These are phyloP conservation scores for Scheffersomyces segobiensis DNA, from an alignment of 1,139 yeast species.

Conservation along the genomic window DNA sequence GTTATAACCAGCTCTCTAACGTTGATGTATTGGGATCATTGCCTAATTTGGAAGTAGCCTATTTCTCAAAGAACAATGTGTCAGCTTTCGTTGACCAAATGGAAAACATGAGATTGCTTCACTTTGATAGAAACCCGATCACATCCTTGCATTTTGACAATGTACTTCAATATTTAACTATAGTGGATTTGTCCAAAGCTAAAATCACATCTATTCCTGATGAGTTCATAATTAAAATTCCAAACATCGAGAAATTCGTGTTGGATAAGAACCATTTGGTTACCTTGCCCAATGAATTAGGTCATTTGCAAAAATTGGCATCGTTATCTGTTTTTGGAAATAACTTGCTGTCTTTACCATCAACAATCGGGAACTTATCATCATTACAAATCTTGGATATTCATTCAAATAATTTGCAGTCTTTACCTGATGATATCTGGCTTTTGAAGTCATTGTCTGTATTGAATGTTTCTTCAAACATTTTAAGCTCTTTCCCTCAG, in stretches of 20 bases:
- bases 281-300: conserved; percentile 70
- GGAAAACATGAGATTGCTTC: conserved; percentile 53
- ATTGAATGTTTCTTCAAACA: conserved; percentile 80
- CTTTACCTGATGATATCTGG: conserved; percentile 71
- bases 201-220: conserved; percentile 74
- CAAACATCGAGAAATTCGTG: conserved; percentile 70
- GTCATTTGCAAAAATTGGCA: conserved; percentile 56
- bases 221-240: conserved; percentile 60
- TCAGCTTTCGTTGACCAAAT: conserved; percentile 67
- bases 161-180: conserved; percentile 61
- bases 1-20: conserved; percentile 69
- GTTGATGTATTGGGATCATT: conserved; percentile 65
- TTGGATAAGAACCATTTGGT: conserved; percentile 84
- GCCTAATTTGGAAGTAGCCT: conserved; percentile 68
- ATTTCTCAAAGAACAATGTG: conserved; percentile 76
- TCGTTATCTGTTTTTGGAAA: conserved; percentile 74
- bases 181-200: conserved; percentile 78
- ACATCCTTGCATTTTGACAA: conserved; percentile 68
- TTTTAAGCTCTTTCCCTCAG: conserved; percentile 66
- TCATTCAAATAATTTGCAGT: conserved; percentile 81
- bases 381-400: conserved; percentile 72
- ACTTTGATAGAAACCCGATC: conserved; percentile 69
- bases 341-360: conserved; percentile 73
- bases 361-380: conserved; percentile 59
- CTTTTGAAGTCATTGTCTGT: conserved; percentile 54